phyloP scores from a whole-genome alignment of 805 yeast species.

The Metschnikowia peoriensis region DNA sequence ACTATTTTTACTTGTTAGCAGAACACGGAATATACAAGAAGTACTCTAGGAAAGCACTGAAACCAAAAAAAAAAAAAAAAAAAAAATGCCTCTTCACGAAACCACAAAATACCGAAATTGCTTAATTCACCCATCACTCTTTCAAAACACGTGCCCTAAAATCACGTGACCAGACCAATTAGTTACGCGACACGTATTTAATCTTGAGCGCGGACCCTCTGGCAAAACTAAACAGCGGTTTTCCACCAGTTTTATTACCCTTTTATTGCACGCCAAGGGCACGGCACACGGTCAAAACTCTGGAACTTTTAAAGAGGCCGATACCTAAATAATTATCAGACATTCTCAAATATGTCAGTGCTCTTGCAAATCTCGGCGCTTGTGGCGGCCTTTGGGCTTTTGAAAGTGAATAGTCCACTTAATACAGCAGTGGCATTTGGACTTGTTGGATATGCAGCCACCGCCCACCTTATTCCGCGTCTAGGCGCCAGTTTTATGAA shows the following conservation, averaged over 20 bases:
- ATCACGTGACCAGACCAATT: background rate
- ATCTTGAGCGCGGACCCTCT: background rate
- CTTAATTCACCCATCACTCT: too few species aligned
- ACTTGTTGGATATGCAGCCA: slow-evolving; percentile 60
- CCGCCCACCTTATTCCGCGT: slow-evolving; percentile 63
- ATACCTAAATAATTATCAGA: background rate
- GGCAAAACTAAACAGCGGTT: background rate
- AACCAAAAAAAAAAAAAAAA: too few species aligned
- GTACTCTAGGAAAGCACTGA: too few species aligned
- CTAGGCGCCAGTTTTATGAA: slow-evolving; percentile 64
- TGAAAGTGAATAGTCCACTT: slow-evolving; percentile 42
- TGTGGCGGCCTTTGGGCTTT: slow-evolving; percentile 14
- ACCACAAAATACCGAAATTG: too few species aligned
- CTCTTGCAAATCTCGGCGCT: slow-evolving; percentile 4
- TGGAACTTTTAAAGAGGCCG: too few species aligned
- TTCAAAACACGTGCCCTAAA: background rate
- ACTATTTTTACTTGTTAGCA: too few species aligned
- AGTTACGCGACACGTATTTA: background rate
- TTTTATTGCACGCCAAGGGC: too few species aligned
- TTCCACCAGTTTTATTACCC: background rate
- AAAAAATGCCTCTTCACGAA: too few species aligned
- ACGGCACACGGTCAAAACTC: background rate
- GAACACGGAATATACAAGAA: too few species aligned
- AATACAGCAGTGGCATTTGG: slow-evolving; percentile 65
- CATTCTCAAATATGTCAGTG: background rate